Percentiles rank a stretch among this genome's conserved stretches.
phyloP scores from a whole-genome alignment of 495 filamentous ascomycete genomes.

The Extremus antarcticus region DNA sequence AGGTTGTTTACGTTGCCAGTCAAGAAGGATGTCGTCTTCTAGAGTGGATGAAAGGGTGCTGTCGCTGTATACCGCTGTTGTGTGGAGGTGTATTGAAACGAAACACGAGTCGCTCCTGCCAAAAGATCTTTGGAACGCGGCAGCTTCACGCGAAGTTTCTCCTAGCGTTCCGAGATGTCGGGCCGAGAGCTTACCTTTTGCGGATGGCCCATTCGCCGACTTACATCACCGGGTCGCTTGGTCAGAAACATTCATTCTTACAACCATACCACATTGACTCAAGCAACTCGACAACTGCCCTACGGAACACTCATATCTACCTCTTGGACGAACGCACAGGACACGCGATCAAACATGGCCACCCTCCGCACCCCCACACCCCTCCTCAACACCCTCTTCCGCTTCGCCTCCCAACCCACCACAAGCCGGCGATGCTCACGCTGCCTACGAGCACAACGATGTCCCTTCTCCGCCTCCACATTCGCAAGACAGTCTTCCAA shows the following conservation, averaged over 20 bases:
- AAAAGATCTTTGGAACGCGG: neutral
- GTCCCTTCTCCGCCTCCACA: slow-evolving; percentile 55
- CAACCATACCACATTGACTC: neutral
- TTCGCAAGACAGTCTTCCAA: slow-evolving; percentile 44
- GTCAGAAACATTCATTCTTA: neutral
- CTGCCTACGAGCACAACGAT: slow-evolving; percentile 33
- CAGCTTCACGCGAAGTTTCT: neutral
- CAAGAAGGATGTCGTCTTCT: neutral
- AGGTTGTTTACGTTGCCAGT: neutral
- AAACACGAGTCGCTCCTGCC: too few relatives aligned
- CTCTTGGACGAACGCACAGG: neutral
- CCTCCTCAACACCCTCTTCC: slow-evolving; percentile 42
- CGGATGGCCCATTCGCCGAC: neutral
- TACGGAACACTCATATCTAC: neutral
- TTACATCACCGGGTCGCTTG: neutral
- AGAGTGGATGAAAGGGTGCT: too few relatives aligned
- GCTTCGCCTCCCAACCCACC: slow-evolving; percentile 37
- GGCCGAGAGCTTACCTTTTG: too few relatives aligned
- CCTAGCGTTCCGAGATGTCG: too few relatives aligned
- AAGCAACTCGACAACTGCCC: neutral
- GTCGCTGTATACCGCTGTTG: neutral
- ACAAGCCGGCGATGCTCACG: slow-evolving; percentile 36
- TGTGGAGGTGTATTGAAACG: neutral
- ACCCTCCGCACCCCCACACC: slow-evolving; percentile 29
- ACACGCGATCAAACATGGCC: slow-evolving; percentile 6